phyloP scores from a whole-genome alignment of 345 rosid species.

The Eucalyptus albens region DNA sequence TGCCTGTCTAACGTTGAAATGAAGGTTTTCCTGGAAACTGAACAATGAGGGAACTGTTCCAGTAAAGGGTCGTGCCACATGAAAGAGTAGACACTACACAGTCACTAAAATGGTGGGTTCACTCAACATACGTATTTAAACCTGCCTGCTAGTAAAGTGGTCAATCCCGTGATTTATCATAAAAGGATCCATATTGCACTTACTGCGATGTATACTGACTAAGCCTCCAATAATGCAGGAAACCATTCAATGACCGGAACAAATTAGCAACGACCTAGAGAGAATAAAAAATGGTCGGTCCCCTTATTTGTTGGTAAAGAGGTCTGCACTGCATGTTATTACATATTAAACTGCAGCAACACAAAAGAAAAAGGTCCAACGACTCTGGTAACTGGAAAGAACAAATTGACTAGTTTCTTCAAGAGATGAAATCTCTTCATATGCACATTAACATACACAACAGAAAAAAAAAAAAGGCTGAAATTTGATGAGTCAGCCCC shows the following conservation, averaged over 20 bases:
- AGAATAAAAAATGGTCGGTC: background rate
- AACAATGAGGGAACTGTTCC: background rate
- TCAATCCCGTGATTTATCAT: background rate
- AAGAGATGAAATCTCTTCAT: background rate
- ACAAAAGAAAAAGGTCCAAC: background rate
- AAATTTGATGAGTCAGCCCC: background rate
- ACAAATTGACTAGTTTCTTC: background rate
- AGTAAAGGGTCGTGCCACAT: background rate
- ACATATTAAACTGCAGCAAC: background rate
- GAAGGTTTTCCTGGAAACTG: background rate
- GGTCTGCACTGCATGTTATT: background rate
- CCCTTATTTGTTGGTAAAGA: background rate
- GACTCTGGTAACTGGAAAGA: background rate
- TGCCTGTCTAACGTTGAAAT: background rate
- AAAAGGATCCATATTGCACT: background rate
- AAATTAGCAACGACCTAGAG: background rate
- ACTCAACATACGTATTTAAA: background rate
- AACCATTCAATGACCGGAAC: background rate
- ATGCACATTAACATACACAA: background rate
- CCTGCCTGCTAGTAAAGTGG: background rate
- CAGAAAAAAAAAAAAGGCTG: background rate
- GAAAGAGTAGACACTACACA: background rate
- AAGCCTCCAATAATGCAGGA: background rate
- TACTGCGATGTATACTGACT: background rate
- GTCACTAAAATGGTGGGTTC: background rate